Conservation (phyloP, 805 yeast species). For the Metschnikowia sp. region DNA sequence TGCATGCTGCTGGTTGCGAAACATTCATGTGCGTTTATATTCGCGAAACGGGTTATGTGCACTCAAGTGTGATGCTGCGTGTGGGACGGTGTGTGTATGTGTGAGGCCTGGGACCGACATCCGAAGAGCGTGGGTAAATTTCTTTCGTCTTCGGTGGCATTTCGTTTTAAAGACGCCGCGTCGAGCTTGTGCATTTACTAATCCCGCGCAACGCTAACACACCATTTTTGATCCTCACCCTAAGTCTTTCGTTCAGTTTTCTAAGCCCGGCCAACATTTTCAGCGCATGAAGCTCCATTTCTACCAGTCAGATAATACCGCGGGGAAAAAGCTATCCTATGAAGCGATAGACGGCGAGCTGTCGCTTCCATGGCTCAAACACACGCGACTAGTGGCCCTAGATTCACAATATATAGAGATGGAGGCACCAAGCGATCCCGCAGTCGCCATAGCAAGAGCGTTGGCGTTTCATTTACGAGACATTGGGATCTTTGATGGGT, state of each 20-base stretch:
- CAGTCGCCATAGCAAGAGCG: slow-evolving; percentile 15
- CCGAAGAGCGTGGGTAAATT: background rate
- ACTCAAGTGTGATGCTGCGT: background rate
- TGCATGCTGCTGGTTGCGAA: slow-evolving; percentile 3
- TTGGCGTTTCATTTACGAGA: slow-evolving; percentile 12
- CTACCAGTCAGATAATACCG: slow-evolving; percentile 10
- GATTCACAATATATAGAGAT: slow-evolving; percentile 10
- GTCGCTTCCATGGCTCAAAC: slow-evolving; percentile 13
- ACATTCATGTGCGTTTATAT: background rate
- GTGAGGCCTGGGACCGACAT: slow-evolving; percentile 2
- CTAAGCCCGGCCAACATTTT: background rate
- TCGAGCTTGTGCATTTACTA: background rate
- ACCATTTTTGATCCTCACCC: background rate
- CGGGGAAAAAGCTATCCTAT: slow-evolving; percentile 10
- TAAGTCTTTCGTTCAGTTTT: background rate
- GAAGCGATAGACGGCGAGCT: slow-evolving; percentile 8
- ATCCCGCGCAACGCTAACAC: background rate
- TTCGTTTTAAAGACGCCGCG: slow-evolving; percentile 6
- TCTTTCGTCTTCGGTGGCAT: slow-evolving; percentile 4
- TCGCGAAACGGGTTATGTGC: background rate
- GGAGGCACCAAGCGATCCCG: slow-evolving; percentile 12
- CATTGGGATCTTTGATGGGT: slow-evolving; percentile 16
- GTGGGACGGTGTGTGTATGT: background rate
- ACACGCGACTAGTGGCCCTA: slow-evolving; percentile 8
- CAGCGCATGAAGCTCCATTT: slow-evolving; percentile 11